Base-by-base conservation (phyloP, 306 rosid genomes). In the Cicer pinnatifidum region DNA sequence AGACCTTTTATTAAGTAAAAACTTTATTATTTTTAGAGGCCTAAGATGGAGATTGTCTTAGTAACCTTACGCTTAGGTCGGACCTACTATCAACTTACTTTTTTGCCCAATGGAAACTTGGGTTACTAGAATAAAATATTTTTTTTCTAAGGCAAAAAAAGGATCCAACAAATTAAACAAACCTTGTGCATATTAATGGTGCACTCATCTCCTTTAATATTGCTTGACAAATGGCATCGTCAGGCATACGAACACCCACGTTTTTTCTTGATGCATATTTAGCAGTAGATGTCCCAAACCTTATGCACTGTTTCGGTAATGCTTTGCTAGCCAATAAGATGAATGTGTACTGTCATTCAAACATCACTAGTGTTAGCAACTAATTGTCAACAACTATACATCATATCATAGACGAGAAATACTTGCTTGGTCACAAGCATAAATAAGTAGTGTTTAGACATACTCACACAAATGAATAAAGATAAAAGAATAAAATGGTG, bases 191-290 rank as follows among this genome's bases (percentile, higher is more conserved):
- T 80, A 91, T 86, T 75, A 93, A 87, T 62, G 98, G 98, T 19
- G 89, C 79, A 78, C 82, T 91, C 92, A 85, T 81, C 84, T 85
- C 88, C 80, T 89, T 89, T 39, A 93, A 86, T 83, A 93, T 84
- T 13, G 87, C 85, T 84, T 86, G 98, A 83, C 98, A 88, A 78
- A 89, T 83, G 40, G 88, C 78, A 81, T 93, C 97, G 54, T 87
- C 91, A 37, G 97, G 98, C 90, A 93, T 87, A 11, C 97, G 96
- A 12, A 93, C 88, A 75, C 98, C 98, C 41, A 91, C 98, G 48
- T 87, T 86, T 86, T 89, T 93, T 73, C 96, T 84, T 33, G 84
- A 56, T 33, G 92, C 84, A 74, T 80, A 89, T 82, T 88, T 93
- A 68, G 96, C 87, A 69, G 86, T 9, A 28, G 90, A 61, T 11